A percentile compares a stretch with the other conserved stretches of the same genome.
These are phyloP conservation scores for Hypoxylon intermedium DNA, from an alignment of 495 filamentous ascomycete genomes.

Conservation along the genomic window DNA sequence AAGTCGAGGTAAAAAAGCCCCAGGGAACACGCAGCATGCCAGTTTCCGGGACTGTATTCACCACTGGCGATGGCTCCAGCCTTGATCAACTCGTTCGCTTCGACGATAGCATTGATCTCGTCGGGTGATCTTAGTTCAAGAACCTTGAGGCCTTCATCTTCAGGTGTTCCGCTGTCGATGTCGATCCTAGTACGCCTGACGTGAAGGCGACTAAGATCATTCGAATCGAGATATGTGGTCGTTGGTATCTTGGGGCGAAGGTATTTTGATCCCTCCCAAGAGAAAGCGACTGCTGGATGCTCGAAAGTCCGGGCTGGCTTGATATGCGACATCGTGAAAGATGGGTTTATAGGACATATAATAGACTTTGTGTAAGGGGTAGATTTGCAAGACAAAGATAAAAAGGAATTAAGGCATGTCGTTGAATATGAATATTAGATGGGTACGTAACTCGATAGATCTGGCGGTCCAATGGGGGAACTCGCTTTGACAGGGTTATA, in stretches of 20 bases:
- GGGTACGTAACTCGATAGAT: too few species aligned
- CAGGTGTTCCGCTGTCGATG: slow-evolving; percentile 2
- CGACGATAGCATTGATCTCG: slow-evolving; percentile 1
- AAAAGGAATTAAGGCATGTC: not conserved
- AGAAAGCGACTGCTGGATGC: not conserved
- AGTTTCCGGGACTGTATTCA: slow-evolving; percentile 4
- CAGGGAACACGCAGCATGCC: not conserved
- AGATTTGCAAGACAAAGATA: not conserved
- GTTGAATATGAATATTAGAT: not conserved
- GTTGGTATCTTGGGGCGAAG: slow-evolving; percentile 5
- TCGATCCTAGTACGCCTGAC: slow-evolving; percentile 1
- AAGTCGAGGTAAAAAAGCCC: slow-evolving; percentile 1
- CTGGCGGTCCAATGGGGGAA: too few species aligned
- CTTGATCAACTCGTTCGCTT: not conserved
- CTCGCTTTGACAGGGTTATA: too few species aligned
- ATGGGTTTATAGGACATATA: not conserved
- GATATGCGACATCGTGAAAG: not conserved
- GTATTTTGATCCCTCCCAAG: slow-evolving; percentile 1
- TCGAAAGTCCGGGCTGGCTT: not conserved
- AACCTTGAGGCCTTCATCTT: slow-evolving; percentile 2
- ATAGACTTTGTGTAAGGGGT: not conserved
- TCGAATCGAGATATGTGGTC: slow-evolving; percentile 5
- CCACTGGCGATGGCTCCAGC: not conserved
- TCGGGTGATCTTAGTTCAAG: not conserved
- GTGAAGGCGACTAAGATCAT: not conserved